These are phyloP conservation scores for Pythium dissimile DNA, from an alignment of 352 stramenopile species.

Conservation along the genomic window DNA sequence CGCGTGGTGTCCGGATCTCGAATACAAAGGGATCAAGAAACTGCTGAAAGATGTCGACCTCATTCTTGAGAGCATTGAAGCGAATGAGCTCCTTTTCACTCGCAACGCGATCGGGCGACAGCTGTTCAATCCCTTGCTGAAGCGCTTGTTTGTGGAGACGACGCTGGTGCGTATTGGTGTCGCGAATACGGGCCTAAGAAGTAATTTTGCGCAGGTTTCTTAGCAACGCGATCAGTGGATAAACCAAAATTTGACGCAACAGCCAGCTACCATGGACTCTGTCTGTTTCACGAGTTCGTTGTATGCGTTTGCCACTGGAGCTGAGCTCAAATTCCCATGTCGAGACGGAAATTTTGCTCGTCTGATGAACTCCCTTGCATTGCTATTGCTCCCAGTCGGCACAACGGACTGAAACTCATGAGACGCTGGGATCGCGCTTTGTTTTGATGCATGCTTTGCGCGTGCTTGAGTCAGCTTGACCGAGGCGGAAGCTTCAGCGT, in stretches of 20 bases:
- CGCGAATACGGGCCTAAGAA: constrained; percentile 6
- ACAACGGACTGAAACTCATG: constrained; percentile 4
- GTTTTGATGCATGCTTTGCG: too few species aligned
- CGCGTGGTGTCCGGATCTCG: constrained; percentile 42
- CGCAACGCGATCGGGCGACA: constrained; percentile 48
- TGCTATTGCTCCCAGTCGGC: constrained; percentile 5
- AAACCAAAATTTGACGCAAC: neutral
- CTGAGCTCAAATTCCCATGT: constrained; percentile 24
- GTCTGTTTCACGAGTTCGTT: constrained; percentile 46
- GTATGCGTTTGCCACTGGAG: constrained; percentile 46
- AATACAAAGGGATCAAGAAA: constrained; percentile 66
- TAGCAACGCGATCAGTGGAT: neutral
- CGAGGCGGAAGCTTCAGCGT: neutral
- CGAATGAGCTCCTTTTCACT: constrained; percentile 55
- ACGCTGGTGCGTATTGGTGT: constrained; percentile 24
- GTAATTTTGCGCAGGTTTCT: too few species aligned
- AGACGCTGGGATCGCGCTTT: neutral
- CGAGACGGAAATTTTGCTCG: neutral
- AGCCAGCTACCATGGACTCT: constrained; percentile 34
- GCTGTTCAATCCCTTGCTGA: constrained; percentile 50
- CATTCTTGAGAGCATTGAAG: constrained; percentile 69
- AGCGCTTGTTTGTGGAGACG: constrained; percentile 40
- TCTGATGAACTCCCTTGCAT: constrained; percentile 1
- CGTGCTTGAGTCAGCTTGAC: neutral
- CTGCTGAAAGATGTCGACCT: constrained; percentile 80